Base-by-base conservation (phyloP, 2,329 filamentous ascomycete genomes). In the Fusarium virguliforme region DNA sequence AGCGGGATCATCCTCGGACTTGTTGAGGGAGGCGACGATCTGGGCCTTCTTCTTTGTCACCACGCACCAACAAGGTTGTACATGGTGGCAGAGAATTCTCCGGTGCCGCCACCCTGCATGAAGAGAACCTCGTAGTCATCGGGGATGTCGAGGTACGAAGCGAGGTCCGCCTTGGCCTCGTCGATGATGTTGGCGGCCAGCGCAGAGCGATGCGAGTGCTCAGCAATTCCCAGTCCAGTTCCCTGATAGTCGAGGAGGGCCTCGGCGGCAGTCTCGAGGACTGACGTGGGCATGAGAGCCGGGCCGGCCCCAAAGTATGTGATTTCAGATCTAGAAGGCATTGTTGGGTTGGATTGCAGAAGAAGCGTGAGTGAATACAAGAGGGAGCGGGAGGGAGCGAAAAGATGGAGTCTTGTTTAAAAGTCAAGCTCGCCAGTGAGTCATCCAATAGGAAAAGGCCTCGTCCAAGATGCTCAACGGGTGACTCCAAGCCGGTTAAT, bases 261-360 rank as follows among this genome's bases (percentile, higher is more conserved):
- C 78, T 89, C 81, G 2, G 94, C 90, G 56, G 94, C 94, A 48
- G 85, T 86, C 80, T 96, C 90, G 55, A 98, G 88, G 24, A 98
- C 93, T 4, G 89, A 83, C 12, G 93, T 97, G 26, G 95, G 95
- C 18, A 98, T 87, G 34, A 90, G 85, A n/a, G 95, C 94, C 54
- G 95, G 95, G 70, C 95, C 95, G 59, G 95, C 95, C 68, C 95
- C 94, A 75, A 97, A 97, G 83, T 97, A 96, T 72, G 91, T 88
- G 79, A 96, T 89, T 71, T 95, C 91, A 75, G 89, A 86, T 81
- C 94, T 87, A 71, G 88, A 84, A 76, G 92, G 91, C 93, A 95
- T 94, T 67, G 71, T 56, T 43, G 61, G 18, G 38, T 38, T 53
- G 38, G 51, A 35, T 61, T 38, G 28, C 38, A 59, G 30, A 60